A percentile compares a stretch with the other conserved stretches of the same genome.
Conservation (phyloP, 768 basidiomycete genomes). For the Pisolithus tinctorius region DNA sequence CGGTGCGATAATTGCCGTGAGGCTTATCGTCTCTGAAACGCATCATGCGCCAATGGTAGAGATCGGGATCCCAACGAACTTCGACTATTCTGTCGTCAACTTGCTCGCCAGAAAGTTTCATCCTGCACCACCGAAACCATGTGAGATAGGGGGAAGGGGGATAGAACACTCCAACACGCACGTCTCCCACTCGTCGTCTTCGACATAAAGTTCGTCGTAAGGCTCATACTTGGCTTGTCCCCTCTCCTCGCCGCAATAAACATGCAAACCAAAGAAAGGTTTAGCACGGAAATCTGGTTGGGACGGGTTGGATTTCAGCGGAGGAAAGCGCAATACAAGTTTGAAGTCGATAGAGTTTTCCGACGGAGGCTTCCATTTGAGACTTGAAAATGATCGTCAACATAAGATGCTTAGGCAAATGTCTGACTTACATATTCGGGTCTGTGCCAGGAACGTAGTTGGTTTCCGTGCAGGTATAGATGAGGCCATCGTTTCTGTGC, state of each 20-base stretch:
- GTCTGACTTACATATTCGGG: slow-evolving; percentile 65
- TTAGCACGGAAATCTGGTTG: slow-evolving; percentile 79
- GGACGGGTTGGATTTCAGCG: slow-evolving; percentile 40
- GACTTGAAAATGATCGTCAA: slow-evolving; percentile 35
- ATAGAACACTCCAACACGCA: slow-evolving; percentile 34
- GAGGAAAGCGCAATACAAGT: slow-evolving; percentile 89
- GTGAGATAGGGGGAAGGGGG: background rate
- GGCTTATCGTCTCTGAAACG: slow-evolving; percentile 93
- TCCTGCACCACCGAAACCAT: slow-evolving; percentile 38
- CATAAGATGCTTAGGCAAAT: background rate
- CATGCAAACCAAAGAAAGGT: slow-evolving; percentile 77
- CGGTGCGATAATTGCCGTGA: slow-evolving; percentile 78
- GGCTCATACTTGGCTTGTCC: slow-evolving; percentile 61
- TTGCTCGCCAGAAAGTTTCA: slow-evolving; percentile 82
- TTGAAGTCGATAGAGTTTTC: slow-evolving; percentile 99
- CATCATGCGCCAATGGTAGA: slow-evolving; percentile 79
- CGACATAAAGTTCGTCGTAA: slow-evolving; percentile 80
- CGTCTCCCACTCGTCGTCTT: slow-evolving; percentile 92
- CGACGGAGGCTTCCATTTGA: slow-evolving; percentile 98
- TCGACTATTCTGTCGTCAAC: slow-evolving; percentile 92
- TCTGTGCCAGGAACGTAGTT: slow-evolving; percentile 84
- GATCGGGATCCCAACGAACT: slow-evolving; percentile 77
- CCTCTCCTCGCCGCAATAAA: slow-evolving; percentile 69
- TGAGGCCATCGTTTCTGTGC: slow-evolving; percentile 93
- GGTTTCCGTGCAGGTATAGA: slow-evolving; percentile 88